A percentile compares a stretch with the other conserved stretches of the same genome.
Evolutionary conservation across 2,329 filamentous ascomycete species (phyloP).

Genomic region (Zymoseptoria crescenta): DNA sequence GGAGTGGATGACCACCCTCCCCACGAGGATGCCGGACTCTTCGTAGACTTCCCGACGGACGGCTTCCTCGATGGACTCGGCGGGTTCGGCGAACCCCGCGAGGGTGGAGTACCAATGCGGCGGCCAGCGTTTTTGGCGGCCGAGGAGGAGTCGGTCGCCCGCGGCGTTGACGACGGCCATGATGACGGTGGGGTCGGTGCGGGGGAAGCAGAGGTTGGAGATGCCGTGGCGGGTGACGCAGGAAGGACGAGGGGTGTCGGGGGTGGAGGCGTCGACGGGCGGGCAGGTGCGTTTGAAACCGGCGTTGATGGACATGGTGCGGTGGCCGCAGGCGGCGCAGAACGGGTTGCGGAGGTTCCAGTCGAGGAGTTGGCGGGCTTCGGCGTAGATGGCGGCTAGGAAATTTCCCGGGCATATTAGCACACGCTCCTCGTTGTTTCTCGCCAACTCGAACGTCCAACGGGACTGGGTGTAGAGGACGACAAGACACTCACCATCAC

Average conservation of each 20-base stretch:
- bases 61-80: conserved; percentile 45
- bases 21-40: conserved; percentile 41
- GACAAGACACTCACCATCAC: conserved; percentile 46
- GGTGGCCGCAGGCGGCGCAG: conserved; percentile 80
- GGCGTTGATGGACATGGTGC: conserved; percentile 68
- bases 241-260: conserved; percentile 48
- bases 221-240: conserved; percentile 79
- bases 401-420: not conserved
- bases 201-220: conserved; percentile 85
- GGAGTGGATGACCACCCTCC: conserved; percentile 44
- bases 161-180: conserved; percentile 82
- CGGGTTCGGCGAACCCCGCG: conserved; percentile 47
- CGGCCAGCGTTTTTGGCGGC: conserved; percentile 77
- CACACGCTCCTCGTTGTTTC: no score
- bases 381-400: conserved; percentile 85
- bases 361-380: conserved; percentile 79
- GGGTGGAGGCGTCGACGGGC: conserved; percentile 51
- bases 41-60: conserved; percentile 46
- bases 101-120: conserved; percentile 81
- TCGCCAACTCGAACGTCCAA: no score
- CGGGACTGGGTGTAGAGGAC: no score
- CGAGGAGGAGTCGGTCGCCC: conserved; percentile 69
- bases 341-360: conserved; percentile 93
- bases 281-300: conserved; percentile 77
- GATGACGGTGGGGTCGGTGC: conserved; percentile 92